Conservation (phyloP, 2,329 filamentous ascomycete species). For the Colletotrichum sidae region DNA sequence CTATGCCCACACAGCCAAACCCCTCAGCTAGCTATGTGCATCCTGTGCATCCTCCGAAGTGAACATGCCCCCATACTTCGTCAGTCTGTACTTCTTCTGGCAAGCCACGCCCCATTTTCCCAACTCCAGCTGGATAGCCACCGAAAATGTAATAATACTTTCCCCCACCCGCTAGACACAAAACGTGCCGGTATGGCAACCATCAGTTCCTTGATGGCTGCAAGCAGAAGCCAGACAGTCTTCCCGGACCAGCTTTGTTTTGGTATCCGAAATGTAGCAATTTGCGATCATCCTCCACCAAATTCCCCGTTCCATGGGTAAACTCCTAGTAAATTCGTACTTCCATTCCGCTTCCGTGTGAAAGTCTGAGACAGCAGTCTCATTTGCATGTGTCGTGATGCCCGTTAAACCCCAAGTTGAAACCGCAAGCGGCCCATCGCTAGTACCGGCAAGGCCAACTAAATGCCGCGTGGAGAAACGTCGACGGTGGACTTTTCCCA, state of each 20-base stretch:
- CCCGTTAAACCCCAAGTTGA: neutral
- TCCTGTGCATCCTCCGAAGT: neutral
- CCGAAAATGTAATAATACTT: constrained; percentile 18
- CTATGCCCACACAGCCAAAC: constrained; percentile 2
- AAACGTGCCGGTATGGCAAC: constrained; percentile 14
- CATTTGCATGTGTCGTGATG: constrained; percentile 25
- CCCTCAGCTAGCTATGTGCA: constrained; percentile 16
- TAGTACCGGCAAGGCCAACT: constrained; percentile 9
- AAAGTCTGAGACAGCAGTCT: constrained; percentile 29
- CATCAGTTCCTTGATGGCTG: constrained; percentile 19
- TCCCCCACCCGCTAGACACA: constrained; percentile 24
- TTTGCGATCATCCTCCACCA: constrained; percentile 25
- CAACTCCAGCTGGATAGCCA: constrained; percentile 10
- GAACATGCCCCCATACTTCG: constrained; percentile 9
- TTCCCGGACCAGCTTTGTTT: constrained; percentile 26
- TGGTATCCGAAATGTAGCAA: constrained; percentile 28
- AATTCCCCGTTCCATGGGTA: constrained; percentile 14
- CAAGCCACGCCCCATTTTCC: neutral
- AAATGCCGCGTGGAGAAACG: constrained; percentile 29
- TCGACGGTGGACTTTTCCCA: constrained; percentile 14
- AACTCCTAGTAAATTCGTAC: constrained; percentile 31
- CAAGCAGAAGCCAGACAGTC: constrained; percentile 23
- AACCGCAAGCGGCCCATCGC: constrained; percentile 25
- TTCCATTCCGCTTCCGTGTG: constrained; percentile 32
- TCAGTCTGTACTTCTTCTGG: constrained; percentile 6